Base-by-base conservation (phyloP, 768 basidiomycete species). In the Tulasnella calospora region DNA sequence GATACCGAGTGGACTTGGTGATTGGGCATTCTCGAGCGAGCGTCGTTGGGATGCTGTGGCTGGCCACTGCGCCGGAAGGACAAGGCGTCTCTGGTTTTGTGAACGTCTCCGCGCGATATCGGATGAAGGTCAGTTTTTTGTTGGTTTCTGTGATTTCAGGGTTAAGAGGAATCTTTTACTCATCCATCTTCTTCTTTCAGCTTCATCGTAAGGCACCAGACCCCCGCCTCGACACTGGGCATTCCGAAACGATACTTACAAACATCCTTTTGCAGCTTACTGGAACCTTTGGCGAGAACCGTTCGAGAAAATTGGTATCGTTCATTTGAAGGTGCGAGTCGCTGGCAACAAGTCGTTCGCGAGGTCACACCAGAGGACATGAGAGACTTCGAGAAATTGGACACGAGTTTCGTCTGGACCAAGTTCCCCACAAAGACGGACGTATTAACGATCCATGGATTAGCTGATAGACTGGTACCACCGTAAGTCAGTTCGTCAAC, bases 21-120 rank as follows among this genome's bases (percentile, higher is more conserved):
- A 88, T 95, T 9, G 93, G 90, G 1, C 94, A 95, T 83, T 95
- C 93, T 21, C 89, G 92, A 46, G 94, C 91, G 10, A 89, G 91
- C 30, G 83, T 94, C 27, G 89, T 88, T 27, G 88, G 86, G 0
- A 88, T 92, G 82, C 85, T 87, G 78, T 95, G 93, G 93, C 81
- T 93, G 35, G 90, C 90, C 81, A 89, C 87, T 21, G 86, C 89
- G 1, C 86, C 88, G 70, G 89, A 86, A 84, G 78, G 84, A 82
- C 61, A 89, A 91, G 51, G 36, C 36, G 73, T 78, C 0, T 84
- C 88, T 12, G 89, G 88, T 8, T 91, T 90, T 76, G 90, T 94
- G 57, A 94, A 94, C 81, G 90, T 88, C 35, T 90, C 92, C 23
- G 93, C 90, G 8, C 88, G 94, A 74, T 94, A 94, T 83, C 88